Percentiles rank a stretch among this genome's conserved stretches.
These are phyloP conservation scores for Sclerotinia sclerotiorum DNA, from an alignment of 2,329 filamentous ascomycete species.

Conservation along the genomic window DNA sequence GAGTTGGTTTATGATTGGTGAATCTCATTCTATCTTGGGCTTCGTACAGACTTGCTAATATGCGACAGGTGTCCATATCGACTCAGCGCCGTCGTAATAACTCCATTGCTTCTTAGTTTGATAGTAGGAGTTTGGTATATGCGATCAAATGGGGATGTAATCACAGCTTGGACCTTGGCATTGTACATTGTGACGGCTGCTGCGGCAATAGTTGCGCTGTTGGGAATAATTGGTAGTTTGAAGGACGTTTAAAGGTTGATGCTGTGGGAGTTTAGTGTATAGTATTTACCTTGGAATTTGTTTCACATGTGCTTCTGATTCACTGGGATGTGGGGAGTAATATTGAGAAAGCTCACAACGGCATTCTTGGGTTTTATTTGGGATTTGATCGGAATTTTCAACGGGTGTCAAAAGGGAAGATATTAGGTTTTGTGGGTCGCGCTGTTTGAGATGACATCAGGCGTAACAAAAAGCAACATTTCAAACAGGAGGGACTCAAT, in stretches of 20 bases:
- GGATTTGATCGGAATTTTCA: no score
- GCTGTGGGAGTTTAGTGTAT: neutral
- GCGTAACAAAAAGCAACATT: no score
- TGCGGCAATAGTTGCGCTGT: conserved; percentile 34
- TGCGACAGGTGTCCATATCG: conserved; percentile 32
- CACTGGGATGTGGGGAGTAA: neutral
- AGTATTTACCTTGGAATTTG: neutral
- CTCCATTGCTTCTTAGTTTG: conserved; percentile 29
- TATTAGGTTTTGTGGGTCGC: no score
- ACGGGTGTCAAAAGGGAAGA: no score
- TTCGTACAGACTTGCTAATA: conserved; percentile 25
- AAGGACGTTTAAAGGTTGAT: conserved; percentile 30
- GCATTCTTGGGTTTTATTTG: no score
- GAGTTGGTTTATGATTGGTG: conserved; percentile 18
- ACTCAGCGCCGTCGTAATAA: conserved; percentile 27
- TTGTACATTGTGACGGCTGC: conserved; percentile 35
- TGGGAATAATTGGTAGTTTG: conserved; percentile 35
- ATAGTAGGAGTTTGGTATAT: conserved; percentile 33
- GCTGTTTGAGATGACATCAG: no score
- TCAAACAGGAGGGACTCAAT: no score
- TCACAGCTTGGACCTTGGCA: conserved; percentile 33
- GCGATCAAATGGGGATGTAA: conserved; percentile 29
- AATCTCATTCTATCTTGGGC: neutral
- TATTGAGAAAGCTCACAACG: no score
- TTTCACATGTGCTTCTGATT: neutral